Evolutionary conservation across 1,284 basidiomycete species (phyloP), one percentile per base, ranked within the genome.

Genomic region (Retiboletus flavoniger): DNA sequence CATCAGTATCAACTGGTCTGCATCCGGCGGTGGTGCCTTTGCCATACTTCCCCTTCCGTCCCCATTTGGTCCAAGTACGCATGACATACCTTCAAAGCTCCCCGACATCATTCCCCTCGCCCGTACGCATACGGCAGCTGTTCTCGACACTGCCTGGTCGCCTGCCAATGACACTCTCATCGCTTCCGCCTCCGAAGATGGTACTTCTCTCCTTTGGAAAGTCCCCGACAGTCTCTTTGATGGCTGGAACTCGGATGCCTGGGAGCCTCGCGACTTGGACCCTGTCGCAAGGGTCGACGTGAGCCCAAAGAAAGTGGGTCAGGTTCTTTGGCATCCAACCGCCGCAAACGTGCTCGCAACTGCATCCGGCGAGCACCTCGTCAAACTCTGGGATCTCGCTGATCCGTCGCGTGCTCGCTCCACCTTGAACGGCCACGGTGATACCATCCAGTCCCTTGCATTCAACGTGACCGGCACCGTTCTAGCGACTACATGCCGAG

Each of bases 81-180:
- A 73, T 43, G 74, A 74, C 24, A 75, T 93, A 64, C 85, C 87
- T 8, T 78, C 81, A 68, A 95, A 95, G 73, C 82, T 98, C 31
- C 95, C 95, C 3, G 96, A 99, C 68, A 83, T 91, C 63, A 84
- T 98, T 51, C 96, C 96, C 1, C 83, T 99, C 46, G 94, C 93
- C 24, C 87, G 96, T 54, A 91, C 88, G 31, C 88, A 91, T 71
- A 87, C 87, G 7, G 91, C 86, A 0, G 75, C 89, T 34, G 91
- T 94, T n/a, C 88, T 98, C 48, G 96, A 98, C 74, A 98, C 96
- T 0, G 92, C 93, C 63, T 99, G 95, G 92, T 94, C 91, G 1
- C 95, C 95, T 1, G 95, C 97, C 71, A 88, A 95, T 69, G 95
- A 98, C 74, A 78, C 83, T 16, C 79, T 97, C 65, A 89, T 98